Evolutionary conservation across 192 early-diverging fungal genomes (phyloP).

Genomic region (Coemansia asiatica): DNA sequence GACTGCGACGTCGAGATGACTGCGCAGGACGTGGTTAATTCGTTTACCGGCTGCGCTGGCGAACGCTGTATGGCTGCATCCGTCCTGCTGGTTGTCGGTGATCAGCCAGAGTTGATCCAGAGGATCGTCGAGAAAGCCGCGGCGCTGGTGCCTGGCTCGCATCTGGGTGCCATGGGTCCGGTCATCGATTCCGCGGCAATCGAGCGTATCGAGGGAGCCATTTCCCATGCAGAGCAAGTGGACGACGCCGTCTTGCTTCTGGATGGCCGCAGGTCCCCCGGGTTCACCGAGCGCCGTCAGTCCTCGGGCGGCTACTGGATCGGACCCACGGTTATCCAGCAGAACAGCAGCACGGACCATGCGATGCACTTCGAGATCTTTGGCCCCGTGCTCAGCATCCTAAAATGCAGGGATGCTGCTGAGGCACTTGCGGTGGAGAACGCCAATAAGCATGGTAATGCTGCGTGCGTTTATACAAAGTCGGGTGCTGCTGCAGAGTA

Average conservation of each 20-base stretch:
- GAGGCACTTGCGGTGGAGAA: slow-evolving; percentile 77
- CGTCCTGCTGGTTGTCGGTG: slow-evolving; percentile 70
- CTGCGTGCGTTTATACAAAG: slow-evolving; percentile 70
- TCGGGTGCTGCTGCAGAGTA: slow-evolving; percentile 67
- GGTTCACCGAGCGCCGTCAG: slow-evolving; percentile 39
- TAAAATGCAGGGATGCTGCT: slow-evolving; percentile 56
- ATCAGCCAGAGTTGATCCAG: slow-evolving; percentile 64
- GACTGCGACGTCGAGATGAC: slow-evolving; percentile 79
- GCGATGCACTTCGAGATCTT: slow-evolving; percentile 81
- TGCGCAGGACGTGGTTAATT: slow-evolving; percentile 73
- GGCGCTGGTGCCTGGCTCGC: slow-evolving; percentile 58
- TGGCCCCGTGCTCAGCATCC: slow-evolving; percentile 74
- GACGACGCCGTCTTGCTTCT: slow-evolving; percentile 66
- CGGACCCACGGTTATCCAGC: slow-evolving; percentile 70
- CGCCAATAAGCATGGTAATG: slow-evolving; percentile 67
- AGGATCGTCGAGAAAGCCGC: slow-evolving; percentile 61
- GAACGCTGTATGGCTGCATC: slow-evolving; percentile 79
- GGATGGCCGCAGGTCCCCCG: slow-evolving; percentile 59
- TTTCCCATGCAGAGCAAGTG: slow-evolving; percentile 53
- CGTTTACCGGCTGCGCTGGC: slow-evolving; percentile 75
- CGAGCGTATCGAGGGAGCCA: slow-evolving; percentile 64
- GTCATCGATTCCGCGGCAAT: slow-evolving; percentile 71
- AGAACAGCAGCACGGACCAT: slow-evolving; percentile 57
- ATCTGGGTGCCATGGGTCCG: slow-evolving; percentile 62
- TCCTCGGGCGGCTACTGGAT: slow-evolving; percentile 66